phyloP scores from a whole-genome alignment of 1,139 yeast species.

The Scheffersomyces segobiensis region DNA sequence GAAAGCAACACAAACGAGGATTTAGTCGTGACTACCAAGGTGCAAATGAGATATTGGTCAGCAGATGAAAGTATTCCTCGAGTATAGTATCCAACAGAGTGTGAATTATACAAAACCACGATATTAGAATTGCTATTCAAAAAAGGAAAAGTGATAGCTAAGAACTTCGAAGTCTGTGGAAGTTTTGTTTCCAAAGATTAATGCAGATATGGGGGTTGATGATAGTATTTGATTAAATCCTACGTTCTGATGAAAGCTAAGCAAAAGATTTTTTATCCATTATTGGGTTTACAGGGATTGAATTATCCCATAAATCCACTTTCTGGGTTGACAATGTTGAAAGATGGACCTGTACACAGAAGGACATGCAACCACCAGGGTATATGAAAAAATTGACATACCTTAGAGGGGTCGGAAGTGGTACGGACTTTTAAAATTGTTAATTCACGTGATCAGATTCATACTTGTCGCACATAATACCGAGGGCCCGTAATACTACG shows the following conservation, averaged over 20 bases:
- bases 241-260: not conserved
- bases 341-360: not conserved
- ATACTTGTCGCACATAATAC: not conserved
- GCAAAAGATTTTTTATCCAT: not conserved
- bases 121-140: not conserved
- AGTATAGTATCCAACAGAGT: not conserved
- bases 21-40: not conserved
- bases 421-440: not conserved
- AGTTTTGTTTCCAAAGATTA: not conserved
- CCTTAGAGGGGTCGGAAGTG: not conserved
- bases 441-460: not conserved
- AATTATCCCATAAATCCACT: not conserved
- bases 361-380: not conserved
- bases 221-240: not conserved
- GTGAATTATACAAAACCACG: not conserved
- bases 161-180: not conserved
- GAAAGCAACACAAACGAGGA: not conserved
- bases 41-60: not conserved
- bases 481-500: not conserved
- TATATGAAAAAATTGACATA: not conserved
- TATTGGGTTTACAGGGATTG: not conserved
- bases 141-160: not conserved
- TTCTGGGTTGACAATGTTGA: not conserved
- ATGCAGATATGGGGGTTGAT: not conserved
- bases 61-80: not conserved